Percentiles rank a stretch among this genome's conserved stretches.
Conservation (phyloP, 208 protist species). For the Leishmania amazonensis region DNA sequence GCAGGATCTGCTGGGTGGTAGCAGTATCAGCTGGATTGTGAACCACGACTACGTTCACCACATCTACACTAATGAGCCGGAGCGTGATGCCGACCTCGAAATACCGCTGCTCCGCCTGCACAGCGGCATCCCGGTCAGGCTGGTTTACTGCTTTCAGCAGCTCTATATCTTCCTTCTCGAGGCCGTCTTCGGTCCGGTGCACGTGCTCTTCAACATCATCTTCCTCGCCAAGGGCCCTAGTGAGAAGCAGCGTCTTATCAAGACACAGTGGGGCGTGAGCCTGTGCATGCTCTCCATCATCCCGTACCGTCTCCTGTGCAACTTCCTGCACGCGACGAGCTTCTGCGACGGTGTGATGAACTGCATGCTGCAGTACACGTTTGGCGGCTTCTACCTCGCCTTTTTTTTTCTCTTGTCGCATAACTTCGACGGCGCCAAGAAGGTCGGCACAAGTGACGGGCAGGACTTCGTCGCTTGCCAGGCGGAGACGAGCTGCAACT, state of each 20-base stretch:
- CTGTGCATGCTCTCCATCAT: slow-evolving; percentile 59
- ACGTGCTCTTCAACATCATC: slow-evolving; percentile 64
- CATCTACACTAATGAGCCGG: slow-evolving; percentile 77
- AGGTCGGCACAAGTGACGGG: slow-evolving; percentile 51
- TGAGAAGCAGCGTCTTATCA: slow-evolving; percentile 57
- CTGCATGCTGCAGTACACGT: slow-evolving; percentile 64
- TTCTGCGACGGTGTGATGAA: slow-evolving; percentile 38
- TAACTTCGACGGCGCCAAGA: slow-evolving; percentile 79
- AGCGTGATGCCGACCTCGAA: slow-evolving; percentile 68
- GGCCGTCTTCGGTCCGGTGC: slow-evolving; percentile 70
- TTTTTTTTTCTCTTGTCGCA: slow-evolving; percentile 87
- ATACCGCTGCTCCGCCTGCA: slow-evolving; percentile 75
- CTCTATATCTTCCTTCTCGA: slow-evolving; percentile 76
- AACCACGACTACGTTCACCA: slow-evolving; percentile 81
- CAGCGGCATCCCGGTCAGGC: slow-evolving; percentile 52
- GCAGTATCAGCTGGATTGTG: slow-evolving; percentile 80
- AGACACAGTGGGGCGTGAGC: slow-evolving; percentile 60
- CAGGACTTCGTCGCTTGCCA: slow-evolving; percentile 69
- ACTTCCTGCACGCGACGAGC: slow-evolving; percentile 58
- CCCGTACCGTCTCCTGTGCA: slow-evolving; percentile 58
- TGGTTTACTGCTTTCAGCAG: slow-evolving; percentile 76
- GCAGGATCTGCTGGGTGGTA: slow-evolving; percentile 75
- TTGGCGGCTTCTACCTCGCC: slow-evolving; percentile 81
- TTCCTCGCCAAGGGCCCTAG: slow-evolving; percentile 60
- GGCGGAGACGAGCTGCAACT: slow-evolving; percentile 75